Base-by-base conservation (phyloP, 139 green algal species). In the Mesotaenium endlicherianum region DNA sequence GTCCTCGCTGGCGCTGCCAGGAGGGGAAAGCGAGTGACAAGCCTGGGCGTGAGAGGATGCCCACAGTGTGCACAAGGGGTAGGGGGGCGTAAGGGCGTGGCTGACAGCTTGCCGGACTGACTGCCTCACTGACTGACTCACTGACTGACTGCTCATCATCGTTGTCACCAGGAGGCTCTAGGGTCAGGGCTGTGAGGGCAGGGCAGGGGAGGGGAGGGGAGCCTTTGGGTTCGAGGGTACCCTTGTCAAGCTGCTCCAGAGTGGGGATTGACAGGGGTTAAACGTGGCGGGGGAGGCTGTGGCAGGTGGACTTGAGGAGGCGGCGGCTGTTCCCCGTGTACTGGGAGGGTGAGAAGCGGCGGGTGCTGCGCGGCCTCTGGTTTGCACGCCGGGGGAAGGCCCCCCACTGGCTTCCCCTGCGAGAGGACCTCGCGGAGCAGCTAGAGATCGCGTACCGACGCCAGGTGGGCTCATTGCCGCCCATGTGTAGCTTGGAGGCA, bases 341-440 rank as follows among this genome's bases (percentile, higher is more conserved):
- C 34, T 86, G 80, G 80, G 39, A 71, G 58, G 80, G 72, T 3
- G 70, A 85, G 60, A 34, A 86, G 14, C 71, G 80, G 11, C 71
- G 80, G 3, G 72, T 86, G 34, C 49, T 86, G 30, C 34, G 80
- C 0, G 80, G 80, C 17, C 53, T 55, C 14, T 86, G 80, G 80
- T 86, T 86, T 71, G 80, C 75, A 14, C 38, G 30, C 26, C 40
- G n/a, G 34, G 20, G 1, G 31, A 80, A 8, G 1, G 20, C n/a
- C 26, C 26, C 26, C 17, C 31, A 86, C 16, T 86, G 80, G 80
- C 72, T 86, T 17, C 80, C 80, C 0, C 43, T 86, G 43, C 45
- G 80, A 16, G 80, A 86, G 72, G 80, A 86, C 34, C 30, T 86
- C 20, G 57, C 71, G 34, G 80, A 86, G 36, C 80, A 86, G 80